Evolutionary conservation across 2,329 filamentous ascomycete species (phyloP).

Genomic region (Aureobasidium sp.): DNA sequence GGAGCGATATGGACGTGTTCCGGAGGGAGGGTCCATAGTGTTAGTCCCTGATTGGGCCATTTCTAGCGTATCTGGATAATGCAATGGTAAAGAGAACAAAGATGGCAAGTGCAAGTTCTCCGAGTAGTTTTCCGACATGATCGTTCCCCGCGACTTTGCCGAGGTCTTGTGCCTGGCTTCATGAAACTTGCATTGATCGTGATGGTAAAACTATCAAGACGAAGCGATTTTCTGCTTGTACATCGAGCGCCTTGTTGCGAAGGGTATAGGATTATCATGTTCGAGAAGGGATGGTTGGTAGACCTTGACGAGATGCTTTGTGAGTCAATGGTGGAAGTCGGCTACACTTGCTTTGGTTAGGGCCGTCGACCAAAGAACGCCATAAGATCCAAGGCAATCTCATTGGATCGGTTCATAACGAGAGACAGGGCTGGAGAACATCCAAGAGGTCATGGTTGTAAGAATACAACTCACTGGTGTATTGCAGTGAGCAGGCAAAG

Average conservation of each 20-base stretch:
- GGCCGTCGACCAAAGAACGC: not conserved
- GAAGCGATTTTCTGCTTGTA: not conserved
- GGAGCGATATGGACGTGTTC: constrained; percentile 34
- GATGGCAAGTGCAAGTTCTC: not conserved
- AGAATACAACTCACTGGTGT: not conserved
- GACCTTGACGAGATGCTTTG: not conserved
- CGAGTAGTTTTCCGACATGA: constrained; percentile 2
- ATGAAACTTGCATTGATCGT: not conserved
- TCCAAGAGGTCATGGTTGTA: not conserved
- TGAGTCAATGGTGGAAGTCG: not conserved
- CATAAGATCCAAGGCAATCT: not conserved
- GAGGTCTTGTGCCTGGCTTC: not conserved
- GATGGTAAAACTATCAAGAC: not conserved
- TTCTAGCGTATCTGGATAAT: not conserved
- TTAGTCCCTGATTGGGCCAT: not conserved
- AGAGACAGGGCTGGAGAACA: not conserved
- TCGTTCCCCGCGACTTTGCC: constrained; percentile 5
- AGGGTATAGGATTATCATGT: no score
- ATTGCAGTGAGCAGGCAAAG: not conserved
- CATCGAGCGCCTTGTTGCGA: no score
- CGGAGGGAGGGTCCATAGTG: not conserved
- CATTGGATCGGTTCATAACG: not conserved
- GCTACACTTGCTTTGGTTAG: not conserved
- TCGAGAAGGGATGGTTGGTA: not conserved
- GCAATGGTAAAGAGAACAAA: not conserved